A percentile compares a stretch with the other conserved stretches of the same genome.
Conservation (phyloP, 371 early-diverging fungal genomes). For the Apophysomyces variabilis region DNA sequence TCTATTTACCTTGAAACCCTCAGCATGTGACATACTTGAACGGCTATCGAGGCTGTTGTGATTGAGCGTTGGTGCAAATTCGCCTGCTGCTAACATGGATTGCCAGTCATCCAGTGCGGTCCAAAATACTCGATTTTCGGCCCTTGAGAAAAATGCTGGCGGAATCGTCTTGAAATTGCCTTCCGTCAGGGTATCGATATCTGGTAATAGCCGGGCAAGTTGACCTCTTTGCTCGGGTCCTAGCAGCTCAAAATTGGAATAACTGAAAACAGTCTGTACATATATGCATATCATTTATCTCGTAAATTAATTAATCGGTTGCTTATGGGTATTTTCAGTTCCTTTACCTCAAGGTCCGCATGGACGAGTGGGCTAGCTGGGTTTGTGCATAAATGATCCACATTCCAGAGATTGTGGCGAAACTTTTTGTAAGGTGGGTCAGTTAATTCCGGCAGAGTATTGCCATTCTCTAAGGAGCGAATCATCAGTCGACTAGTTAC, state of each 20-base stretch:
- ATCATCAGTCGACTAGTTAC: slow-evolving; percentile 39
- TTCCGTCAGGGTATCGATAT: slow-evolving; percentile 25
- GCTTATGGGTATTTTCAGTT: slow-evolving; percentile 4
- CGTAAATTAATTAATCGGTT: slow-evolving; percentile 12
- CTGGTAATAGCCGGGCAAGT: slow-evolving; percentile 38
- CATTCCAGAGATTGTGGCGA: slow-evolving; percentile 28
- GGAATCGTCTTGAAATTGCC: slow-evolving; percentile 9
- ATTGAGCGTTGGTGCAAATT: slow-evolving; percentile 19
- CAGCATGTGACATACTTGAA: not conserved
- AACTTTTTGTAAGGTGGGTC: slow-evolving; percentile 34
- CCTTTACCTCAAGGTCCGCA: slow-evolving; percentile 43
- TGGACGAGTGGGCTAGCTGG: slow-evolving; percentile 40
- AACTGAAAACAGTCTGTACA: slow-evolving; percentile 40
- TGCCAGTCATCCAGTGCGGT: slow-evolving; percentile 47
- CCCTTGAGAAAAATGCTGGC: slow-evolving; percentile 39
- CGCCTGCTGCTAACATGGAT: slow-evolving; percentile 30
- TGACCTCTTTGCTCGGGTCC: slow-evolving; percentile 40
- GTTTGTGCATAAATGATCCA: slow-evolving; percentile 37
- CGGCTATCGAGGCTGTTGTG: not conserved
- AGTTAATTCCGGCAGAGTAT: slow-evolving; percentile 10
- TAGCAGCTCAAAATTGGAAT: slow-evolving; percentile 43
- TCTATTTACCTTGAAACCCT: slow-evolving; percentile 11
- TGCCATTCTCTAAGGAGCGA: slow-evolving; percentile 24
- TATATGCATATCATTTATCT: not conserved
- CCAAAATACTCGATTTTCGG: slow-evolving; percentile 44